Evolutionary conservation across 257 asterid species (phyloP).

Genomic region (Knoxia roxburghii): DNA sequence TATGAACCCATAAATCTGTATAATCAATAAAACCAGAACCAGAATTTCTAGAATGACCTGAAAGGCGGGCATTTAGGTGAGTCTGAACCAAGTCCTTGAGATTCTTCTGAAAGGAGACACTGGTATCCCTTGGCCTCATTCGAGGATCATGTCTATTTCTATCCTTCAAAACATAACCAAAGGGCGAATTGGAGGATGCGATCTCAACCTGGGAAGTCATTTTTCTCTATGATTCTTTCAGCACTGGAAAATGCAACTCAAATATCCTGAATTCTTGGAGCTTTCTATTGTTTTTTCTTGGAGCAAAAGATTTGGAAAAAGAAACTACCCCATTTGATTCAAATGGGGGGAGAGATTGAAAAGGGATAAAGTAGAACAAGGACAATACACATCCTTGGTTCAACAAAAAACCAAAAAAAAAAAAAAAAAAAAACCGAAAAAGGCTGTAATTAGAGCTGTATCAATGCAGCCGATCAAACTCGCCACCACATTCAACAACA

Average conservation of each 20-base stretch:
- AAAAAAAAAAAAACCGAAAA: not conserved
- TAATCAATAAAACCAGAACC: constrained; percentile 16
- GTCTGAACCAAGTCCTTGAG: constrained; percentile 31
- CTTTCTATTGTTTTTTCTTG: not conserved
- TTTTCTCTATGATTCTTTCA: not conserved
- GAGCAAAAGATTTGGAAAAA: not conserved
- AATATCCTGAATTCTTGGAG: not conserved
- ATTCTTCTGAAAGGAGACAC: constrained; percentile 24
- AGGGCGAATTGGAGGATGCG: constrained; percentile 28
- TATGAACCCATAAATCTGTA: constrained; percentile 25
- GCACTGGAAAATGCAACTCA: not conserved
- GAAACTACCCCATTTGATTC: constrained; percentile 11
- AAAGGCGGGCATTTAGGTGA: constrained; percentile 20
- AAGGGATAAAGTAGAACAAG: not conserved
- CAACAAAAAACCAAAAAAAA: not conserved
- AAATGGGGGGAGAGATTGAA: constrained; percentile 14
- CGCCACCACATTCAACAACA: not conserved
- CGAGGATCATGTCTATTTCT: constrained; percentile 16
- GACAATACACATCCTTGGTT: not conserved
- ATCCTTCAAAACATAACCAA: constrained; percentile 24
- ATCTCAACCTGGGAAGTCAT: constrained; percentile 43
- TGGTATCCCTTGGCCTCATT: constrained; percentile 14
- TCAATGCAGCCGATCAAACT: constrained; percentile 7
- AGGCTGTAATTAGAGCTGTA: constrained; percentile 1
- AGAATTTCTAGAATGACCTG: constrained; percentile 15